Percentiles rank a stretch among this genome's conserved stretches.
phyloP scores from a whole-genome alignment of 768 basidiomycete species.

The Coprinopsis marcescibilis region DNA sequence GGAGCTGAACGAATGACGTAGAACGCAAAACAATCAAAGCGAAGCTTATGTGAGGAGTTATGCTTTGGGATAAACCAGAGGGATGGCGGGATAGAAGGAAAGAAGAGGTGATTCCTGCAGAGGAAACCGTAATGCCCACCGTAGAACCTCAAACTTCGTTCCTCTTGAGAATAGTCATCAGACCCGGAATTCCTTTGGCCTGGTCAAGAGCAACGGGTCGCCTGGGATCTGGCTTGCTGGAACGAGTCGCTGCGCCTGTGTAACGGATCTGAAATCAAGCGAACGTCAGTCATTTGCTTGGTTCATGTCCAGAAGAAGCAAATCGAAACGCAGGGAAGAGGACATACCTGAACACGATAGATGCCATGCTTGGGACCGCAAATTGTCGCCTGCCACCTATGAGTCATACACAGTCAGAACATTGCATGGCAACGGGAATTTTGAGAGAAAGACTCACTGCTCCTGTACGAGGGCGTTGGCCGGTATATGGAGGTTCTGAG shows the following conservation, averaged over 20 bases:
- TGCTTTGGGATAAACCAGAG: too few species aligned
- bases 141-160: not conserved
- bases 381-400: conserved; percentile 9
- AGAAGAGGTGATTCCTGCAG: not conserved
- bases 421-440: not conserved
- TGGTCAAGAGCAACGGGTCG: conserved; percentile 58
- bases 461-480: conserved; percentile 7
- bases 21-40: too few species aligned
- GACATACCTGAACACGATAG: conserved; percentile 8
- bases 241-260: conserved; percentile 1
- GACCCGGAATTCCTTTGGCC: conserved; percentile 57
- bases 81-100: not conserved
- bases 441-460: not conserved
- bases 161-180: conserved; percentile 66
- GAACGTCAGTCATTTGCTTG: not conserved
- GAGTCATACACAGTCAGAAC: not conserved
- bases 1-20: too few species aligned
- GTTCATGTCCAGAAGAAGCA: not conserved
- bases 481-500: not conserved
- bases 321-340: not conserved
- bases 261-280: conserved; percentile 5
- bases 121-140: not conserved
- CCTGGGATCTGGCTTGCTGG: conserved; percentile 40
- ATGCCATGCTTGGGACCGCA: conserved; percentile 8
- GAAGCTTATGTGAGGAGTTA: too few species aligned